A percentile compares a stretch with the other conserved stretches of the same genome.
phyloP scores from a whole-genome alignment of 352 stramenopile genomes.

The Elongisporangium undulatum region DNA sequence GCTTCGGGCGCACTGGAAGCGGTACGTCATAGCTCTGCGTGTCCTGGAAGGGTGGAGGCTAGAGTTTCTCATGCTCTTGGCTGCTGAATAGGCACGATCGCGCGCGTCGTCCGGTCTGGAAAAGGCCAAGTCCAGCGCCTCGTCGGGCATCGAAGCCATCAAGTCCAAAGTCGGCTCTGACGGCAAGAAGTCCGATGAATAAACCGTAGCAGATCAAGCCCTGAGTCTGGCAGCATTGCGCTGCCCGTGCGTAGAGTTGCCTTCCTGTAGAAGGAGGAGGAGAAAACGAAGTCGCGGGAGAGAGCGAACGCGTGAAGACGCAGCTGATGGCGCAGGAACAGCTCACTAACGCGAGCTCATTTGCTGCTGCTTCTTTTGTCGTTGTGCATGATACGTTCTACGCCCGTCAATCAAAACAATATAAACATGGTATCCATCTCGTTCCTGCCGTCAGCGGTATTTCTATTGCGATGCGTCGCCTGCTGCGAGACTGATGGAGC shows the following conservation, averaged over 20 bases:
- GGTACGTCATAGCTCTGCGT: slow-evolving; percentile 16
- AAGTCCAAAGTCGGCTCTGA: slow-evolving; percentile 62
- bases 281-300: background rate
- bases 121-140: slow-evolving; percentile 77
- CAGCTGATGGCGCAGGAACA: background rate
- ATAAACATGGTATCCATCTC: background rate
- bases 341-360: background rate
- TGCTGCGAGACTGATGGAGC: background rate
- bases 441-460: background rate
- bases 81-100: slow-evolving; percentile 38
- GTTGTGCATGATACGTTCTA: background rate
- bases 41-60: background rate
- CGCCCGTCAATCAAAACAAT: background rate
- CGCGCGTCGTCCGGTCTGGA: slow-evolving; percentile 59
- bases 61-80: slow-evolving; percentile 7
- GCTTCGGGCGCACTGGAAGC: slow-evolving; percentile 69
- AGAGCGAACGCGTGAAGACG: background rate
- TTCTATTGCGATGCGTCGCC: too few species aligned
- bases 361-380: background rate
- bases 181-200: slow-evolving; percentile 55
- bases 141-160: slow-evolving; percentile 64
- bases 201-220: slow-evolving; percentile 1
- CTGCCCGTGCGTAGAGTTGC: background rate
- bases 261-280: background rate
- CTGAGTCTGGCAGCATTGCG: background rate